phyloP scores from a whole-genome alignment of 805 yeast genomes.

The Gaillardinia entomophila region DNA sequence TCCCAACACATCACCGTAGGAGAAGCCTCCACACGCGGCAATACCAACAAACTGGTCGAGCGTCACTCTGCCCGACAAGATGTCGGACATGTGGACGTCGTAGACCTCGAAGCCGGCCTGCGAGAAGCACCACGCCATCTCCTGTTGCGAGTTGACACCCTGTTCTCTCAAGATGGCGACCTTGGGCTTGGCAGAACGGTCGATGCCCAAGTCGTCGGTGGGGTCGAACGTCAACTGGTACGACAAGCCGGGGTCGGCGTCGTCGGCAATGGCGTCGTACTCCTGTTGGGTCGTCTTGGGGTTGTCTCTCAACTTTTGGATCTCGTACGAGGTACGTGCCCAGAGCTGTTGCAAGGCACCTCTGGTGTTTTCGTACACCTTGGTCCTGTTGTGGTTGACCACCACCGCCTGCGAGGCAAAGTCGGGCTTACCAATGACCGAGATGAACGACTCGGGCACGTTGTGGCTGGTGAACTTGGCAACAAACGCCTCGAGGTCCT shows the following conservation, averaged over 20 bases:
- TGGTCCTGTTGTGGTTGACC: slow-evolving; percentile 41
- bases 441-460: slow-evolving; percentile 46
- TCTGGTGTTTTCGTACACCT: slow-evolving; percentile 52
- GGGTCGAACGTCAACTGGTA: slow-evolving; percentile 73
- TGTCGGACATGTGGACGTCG: slow-evolving; percentile 96
- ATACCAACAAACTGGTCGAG: slow-evolving; percentile 82
- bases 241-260: slow-evolving; percentile 83
- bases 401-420: slow-evolving; percentile 46
- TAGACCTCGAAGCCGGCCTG: slow-evolving; percentile 92
- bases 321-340: slow-evolving; percentile 82
- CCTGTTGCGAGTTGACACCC: slow-evolving; percentile 97
- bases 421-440: slow-evolving; percentile 66
- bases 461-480: slow-evolving; percentile 53
- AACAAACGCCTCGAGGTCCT: slow-evolving; percentile 51
- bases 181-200: slow-evolving; percentile 52
- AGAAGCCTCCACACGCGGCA: slow-evolving; percentile 99
- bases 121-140: slow-evolving; percentile 96
- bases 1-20: slow-evolving; percentile 97
- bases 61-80: slow-evolving; percentile 64
- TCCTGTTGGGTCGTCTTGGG: slow-evolving; percentile 89
- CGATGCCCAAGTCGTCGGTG: slow-evolving; percentile 39
- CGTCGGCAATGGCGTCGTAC: slow-evolving; percentile 65
- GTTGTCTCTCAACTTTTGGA: slow-evolving; percentile 91
- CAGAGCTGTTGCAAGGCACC: slow-evolving; percentile 73
- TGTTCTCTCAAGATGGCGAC: slow-evolving; percentile 97